phyloP scores from a whole-genome alignment of 495 filamentous ascomycete genomes.

The Penicillium egyptiacum region DNA sequence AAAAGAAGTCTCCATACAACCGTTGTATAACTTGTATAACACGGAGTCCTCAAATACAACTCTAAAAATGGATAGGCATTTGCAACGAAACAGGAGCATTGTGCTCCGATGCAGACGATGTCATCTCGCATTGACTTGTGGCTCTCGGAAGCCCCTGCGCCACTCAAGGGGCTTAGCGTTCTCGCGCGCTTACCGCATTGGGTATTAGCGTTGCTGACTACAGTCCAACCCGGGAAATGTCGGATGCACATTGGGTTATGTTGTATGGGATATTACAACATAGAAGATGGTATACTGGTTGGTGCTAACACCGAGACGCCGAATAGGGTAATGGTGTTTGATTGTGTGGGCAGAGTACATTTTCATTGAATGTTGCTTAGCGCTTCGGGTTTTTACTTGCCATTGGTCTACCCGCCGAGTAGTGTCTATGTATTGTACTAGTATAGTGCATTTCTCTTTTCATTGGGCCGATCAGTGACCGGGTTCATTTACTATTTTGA shows the following conservation, averaged over 20 bases:
- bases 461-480: conserved; percentile 1
- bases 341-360: neutral
- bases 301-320: conserved; percentile 16
- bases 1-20: neutral
- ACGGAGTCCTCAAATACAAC: neutral
- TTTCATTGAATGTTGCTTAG: neutral
- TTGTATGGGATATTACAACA: too few species aligned
- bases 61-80: neutral
- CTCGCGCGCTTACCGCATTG: conserved; percentile 1
- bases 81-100: conserved; percentile 19
- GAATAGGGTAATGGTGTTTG: conserved; percentile 9
- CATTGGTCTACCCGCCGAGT: neutral
- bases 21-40: neutral
- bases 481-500: neutral
- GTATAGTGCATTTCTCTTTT: neutral
- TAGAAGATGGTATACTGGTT: neutral
- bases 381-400: neutral
- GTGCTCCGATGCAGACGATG: conserved; percentile 29
- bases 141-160: conserved; percentile 26
- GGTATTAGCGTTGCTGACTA: conserved; percentile 3
- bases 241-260: neutral
- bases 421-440: conserved; percentile 2
- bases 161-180: conserved; percentile 23
- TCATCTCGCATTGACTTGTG: conserved; percentile 24
- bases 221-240: conserved; percentile 7